These are phyloP conservation scores for Dissophora globulifera DNA, from an alignment of 192 early-diverging fungal species.

Conservation along the genomic window DNA sequence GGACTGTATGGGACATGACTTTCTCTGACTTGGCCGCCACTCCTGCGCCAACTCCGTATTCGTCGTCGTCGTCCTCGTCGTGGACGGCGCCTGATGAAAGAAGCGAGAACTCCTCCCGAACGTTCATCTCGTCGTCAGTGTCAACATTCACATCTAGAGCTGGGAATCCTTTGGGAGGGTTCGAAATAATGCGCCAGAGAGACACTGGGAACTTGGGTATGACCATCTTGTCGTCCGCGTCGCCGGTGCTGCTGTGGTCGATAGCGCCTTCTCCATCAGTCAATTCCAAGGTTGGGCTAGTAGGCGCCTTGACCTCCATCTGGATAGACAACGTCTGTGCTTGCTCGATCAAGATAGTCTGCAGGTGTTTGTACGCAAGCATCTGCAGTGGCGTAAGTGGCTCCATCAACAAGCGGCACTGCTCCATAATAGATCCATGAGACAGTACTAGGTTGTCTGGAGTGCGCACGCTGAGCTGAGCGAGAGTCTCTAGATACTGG, in stretches of 20 bases:
- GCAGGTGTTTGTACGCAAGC: constrained; percentile 46
- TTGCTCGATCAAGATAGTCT: constrained; percentile 34
- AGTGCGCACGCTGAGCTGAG: constrained; percentile 22
- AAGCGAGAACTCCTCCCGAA: constrained; percentile 32
- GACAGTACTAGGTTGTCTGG: constrained; percentile 28
- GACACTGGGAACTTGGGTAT: constrained; percentile 42
- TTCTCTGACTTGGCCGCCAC: constrained; percentile 37
- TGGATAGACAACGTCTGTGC: constrained; percentile 38
- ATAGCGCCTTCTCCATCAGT: background rate
- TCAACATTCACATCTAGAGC: constrained; percentile 52
- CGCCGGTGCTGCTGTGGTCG: background rate
- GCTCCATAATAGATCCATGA: constrained; percentile 36
- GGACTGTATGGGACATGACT: constrained; percentile 51
- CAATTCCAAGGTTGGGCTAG: constrained; percentile 18
- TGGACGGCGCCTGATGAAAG: background rate
- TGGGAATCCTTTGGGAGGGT: constrained; percentile 42
- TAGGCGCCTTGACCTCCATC: constrained; percentile 40
- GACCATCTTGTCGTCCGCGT: constrained; percentile 33
- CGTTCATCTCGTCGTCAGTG: constrained; percentile 36
- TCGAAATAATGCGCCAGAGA: constrained; percentile 41
- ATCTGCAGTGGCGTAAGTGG: constrained; percentile 29
- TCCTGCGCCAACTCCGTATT: constrained; percentile 44
- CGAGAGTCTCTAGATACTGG: constrained; percentile 25
- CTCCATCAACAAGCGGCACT: constrained; percentile 37
- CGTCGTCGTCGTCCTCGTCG: constrained; percentile 35